Evolutionary conservation across 345 rosid genomes (phyloP).

Genomic region (Bruguiera sexangula): DNA sequence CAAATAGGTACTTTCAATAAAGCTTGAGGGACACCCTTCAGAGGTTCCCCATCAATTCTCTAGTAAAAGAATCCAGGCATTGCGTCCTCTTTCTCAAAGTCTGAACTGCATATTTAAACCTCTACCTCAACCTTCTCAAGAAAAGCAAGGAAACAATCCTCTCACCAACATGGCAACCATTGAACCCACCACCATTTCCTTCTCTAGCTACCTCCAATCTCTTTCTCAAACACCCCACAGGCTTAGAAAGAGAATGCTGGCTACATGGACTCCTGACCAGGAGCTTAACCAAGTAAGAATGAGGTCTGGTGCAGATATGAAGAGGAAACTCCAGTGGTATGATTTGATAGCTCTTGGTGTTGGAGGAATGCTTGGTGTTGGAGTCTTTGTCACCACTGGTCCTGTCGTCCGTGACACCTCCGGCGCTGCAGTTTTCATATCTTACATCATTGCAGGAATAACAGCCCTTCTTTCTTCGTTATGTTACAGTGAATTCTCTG

Average conservation of each 20-base stretch:
- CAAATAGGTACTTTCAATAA: constrained; percentile 26
- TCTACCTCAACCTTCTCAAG: constrained; percentile 31
- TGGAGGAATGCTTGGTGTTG: constrained; percentile 94
- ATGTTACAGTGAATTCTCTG: constrained; percentile 92
- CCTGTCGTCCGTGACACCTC: constrained; percentile 53
- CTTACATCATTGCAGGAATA: constrained; percentile 73
- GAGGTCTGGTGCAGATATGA: constrained; percentile 97
- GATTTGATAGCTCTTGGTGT: constrained; percentile 88
- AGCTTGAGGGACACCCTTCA: constrained; percentile 20
- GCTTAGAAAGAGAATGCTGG: constrained; percentile 81
- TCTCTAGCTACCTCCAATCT: constrained; percentile 49
- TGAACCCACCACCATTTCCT: constrained; percentile 25
- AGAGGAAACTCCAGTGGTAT: constrained; percentile 75
- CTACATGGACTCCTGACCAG: constrained; percentile 88
- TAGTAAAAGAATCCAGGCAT: constrained; percentile 27
- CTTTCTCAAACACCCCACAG: constrained; percentile 80
- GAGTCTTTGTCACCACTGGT: constrained; percentile 88
- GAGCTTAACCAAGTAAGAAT: constrained; percentile 80
- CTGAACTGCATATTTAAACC: constrained; percentile 33
- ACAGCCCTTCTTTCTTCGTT: constrained; percentile 87
- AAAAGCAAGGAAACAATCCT: constrained; percentile 22
- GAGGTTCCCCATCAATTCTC: constrained; percentile 31
- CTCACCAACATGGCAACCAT: constrained; percentile 26
- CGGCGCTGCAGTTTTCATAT: constrained; percentile 84
- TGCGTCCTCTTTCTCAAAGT: constrained; percentile 15